Evolutionary conservation across 345 rosid genomes (phyloP), one percentile per base, ranked within the genome.

Genomic region (Camelina sativa): DNA sequence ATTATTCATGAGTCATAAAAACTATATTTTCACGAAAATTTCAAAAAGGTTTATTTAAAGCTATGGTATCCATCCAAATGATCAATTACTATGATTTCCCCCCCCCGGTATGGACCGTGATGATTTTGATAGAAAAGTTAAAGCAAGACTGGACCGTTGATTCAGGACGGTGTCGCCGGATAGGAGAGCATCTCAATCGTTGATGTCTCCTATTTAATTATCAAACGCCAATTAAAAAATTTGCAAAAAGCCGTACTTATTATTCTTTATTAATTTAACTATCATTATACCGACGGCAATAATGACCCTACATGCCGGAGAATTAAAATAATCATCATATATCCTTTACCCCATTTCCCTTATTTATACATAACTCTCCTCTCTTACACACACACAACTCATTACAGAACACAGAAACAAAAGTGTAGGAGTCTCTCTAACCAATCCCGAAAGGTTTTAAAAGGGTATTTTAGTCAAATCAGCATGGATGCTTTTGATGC

Each of bases 401-500:
- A 50, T 4, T 25, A 38, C 2, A 46, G 11, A 68, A 51, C 3
- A 67, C 2, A 17, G 5, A 25, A 43, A n/a, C 19, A 20, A 17
- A 38, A 55, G 25, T 0, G 17, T 17, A 17, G 17, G 71, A 64
- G 71, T 47, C 80, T 28, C 28, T 76, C 76, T 76, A 28, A 51
- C 0, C 11, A 0, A 2, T 2, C 5, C 76, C 71, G 54, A 76
- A 70, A 76, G 80, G 71, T 70, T 69, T 69, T 0, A 13, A 3
- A 65, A 69, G 72, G 78, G 72, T 50, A 58, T 25, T 40, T 59
- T 8, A 0, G 73, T 75, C 25, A 67, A 66, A 11, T 38, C 71
- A 78, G 72, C 71, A 78, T 78, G 81, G 77, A 78, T 32, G 64
- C 69, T 44, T 78, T 78, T 67, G 81, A 78, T 78, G 58, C 73